phyloP scores from a whole-genome alignment of 2,329 filamentous ascomycete species.

The Huntiella omanensis region DNA sequence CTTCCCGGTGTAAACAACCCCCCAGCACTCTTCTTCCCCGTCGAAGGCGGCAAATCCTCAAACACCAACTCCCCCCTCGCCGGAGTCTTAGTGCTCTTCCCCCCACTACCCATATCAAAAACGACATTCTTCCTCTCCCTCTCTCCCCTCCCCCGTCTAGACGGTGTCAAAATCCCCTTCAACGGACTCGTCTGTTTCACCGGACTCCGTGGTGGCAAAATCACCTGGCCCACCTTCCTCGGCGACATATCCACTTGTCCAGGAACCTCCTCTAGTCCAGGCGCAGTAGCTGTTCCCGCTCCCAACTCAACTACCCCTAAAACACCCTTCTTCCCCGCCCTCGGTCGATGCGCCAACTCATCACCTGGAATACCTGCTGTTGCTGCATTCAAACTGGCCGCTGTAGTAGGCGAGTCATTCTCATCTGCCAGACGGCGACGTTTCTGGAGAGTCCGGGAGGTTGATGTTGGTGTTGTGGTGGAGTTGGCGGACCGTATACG shows the following conservation, averaged over 20 bases:
- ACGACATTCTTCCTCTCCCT: conserved; percentile 33
- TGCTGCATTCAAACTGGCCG: neutral
- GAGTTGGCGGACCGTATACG: conserved; percentile 5
- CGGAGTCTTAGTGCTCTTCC: conserved; percentile 13
- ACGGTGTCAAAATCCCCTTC: conserved; percentile 38
- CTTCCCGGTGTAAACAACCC: conserved; percentile 1
- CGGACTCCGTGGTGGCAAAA: conserved; percentile 1
- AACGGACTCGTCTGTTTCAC: conserved; percentile 16
- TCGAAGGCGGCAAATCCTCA: conserved; percentile 28
- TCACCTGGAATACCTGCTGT: neutral
- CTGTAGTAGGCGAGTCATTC: conserved; percentile 3
- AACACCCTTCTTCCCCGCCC: neutral
- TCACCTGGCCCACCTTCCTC: neutral
- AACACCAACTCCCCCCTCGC: conserved; percentile 28
- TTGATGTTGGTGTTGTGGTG: conserved; percentile 9
- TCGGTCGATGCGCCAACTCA: neutral
- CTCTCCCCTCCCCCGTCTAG: conserved; percentile 21
- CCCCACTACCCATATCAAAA: conserved; percentile 22
- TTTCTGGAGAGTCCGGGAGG: conserved; percentile 4
- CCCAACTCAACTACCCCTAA: neutral
- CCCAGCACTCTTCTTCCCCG: conserved; percentile 2
- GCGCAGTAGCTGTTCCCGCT: too few relatives aligned
- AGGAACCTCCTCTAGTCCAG: neutral
- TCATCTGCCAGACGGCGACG: conserved; percentile 7
- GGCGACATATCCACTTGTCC: conserved; percentile 5